A percentile compares a stretch with the other conserved stretches of the same genome.
Conservation (phyloP, 2,329 filamentous ascomycete genomes). For the Fusarium aywerte region DNA sequence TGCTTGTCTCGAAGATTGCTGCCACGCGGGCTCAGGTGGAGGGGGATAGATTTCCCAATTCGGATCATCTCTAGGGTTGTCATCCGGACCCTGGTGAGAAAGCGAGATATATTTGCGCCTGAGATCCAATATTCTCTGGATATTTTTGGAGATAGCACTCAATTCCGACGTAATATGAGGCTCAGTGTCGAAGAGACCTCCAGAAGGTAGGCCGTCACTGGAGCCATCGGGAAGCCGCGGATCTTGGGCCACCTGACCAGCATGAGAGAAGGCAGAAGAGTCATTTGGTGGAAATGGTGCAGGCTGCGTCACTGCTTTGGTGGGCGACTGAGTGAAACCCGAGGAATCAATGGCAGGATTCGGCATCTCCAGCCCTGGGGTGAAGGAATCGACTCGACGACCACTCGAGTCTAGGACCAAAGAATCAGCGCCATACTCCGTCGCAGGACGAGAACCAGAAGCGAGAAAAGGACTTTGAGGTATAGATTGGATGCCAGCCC, state of each 20-base stretch:
- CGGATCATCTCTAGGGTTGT: slow-evolving; percentile 88
- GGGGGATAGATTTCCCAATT: slow-evolving; percentile 91
- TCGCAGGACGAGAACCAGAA: slow-evolving; percentile 50
- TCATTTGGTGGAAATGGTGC: slow-evolving; percentile 10
- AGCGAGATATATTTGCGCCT: slow-evolving; percentile 89
- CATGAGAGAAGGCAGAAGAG: slow-evolving; percentile 14
- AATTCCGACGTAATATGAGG: slow-evolving; percentile 86
- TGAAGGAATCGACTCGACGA: slow-evolving; percentile 34
- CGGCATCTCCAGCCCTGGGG: slow-evolving; percentile 55
- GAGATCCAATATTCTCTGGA: slow-evolving; percentile 88
- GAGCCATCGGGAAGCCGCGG: slow-evolving; percentile 32
- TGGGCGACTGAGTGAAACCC: slow-evolving; percentile 20
- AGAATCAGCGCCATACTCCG: slow-evolving; percentile 53
- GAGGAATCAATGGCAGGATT: slow-evolving; percentile 30
- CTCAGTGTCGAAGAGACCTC: slow-evolving; percentile 74
- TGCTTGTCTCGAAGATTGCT: slow-evolving; percentile 44
- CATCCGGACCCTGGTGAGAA: slow-evolving; percentile 81
- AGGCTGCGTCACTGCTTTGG: slow-evolving; percentile 24
- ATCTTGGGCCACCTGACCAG: slow-evolving; percentile 18
- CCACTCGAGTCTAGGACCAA: slow-evolving; percentile 48
- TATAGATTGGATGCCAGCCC: slow-evolving; percentile 56
- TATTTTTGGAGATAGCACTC: slow-evolving; percentile 86
- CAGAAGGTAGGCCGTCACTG: slow-evolving; percentile 48
- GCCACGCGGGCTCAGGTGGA: slow-evolving; percentile 91
- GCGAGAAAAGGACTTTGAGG: slow-evolving; percentile 60